These are phyloP conservation scores for Kodamaea kakaduensis DNA, from an alignment of 805 yeast genomes.

Conservation along the genomic window DNA sequence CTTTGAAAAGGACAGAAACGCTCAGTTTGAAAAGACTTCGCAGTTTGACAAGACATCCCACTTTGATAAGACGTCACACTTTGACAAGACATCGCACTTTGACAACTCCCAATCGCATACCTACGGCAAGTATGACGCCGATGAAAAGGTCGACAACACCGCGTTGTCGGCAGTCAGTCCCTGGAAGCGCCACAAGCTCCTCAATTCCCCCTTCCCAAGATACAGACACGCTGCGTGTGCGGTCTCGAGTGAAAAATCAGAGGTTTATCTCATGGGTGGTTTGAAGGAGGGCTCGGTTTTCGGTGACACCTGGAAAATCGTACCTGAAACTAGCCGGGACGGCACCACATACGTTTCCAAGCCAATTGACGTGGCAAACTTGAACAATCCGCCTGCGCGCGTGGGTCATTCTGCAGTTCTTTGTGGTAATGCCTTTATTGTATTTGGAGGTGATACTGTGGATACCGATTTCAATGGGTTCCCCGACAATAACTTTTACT, in stretches of 20 bases:
- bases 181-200: conserved; percentile 62
- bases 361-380: conserved; percentile 49
- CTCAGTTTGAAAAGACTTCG: no score
- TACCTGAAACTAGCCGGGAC: conserved; percentile 38
- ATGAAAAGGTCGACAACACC: no score
- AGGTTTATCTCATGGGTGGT: conserved; percentile 91
- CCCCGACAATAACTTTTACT: conserved; percentile 85
- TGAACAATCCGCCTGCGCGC: conserved; percentile 87
- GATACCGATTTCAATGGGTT: conserved; percentile 69
- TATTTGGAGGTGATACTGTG: conserved; percentile 95
- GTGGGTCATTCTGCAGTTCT: conserved; percentile 93
- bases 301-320: conserved; percentile 92
- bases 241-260: conserved; percentile 72
- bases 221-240: conserved; percentile 88
- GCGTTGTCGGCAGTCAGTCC: conserved; percentile 30
- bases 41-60: no score
- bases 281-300: conserved; percentile 86
- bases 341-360: conserved; percentile 26
- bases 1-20: no score
- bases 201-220: conserved; percentile 86
- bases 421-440: conserved; percentile 91
- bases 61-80: no score
- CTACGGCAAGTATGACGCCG: no score
- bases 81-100: no score
- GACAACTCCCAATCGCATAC: no score